A percentile compares a stretch with the other conserved stretches of the same genome.
Conservation (phyloP, 139 green algal species). For the Coelastrella sp. region DNA sequence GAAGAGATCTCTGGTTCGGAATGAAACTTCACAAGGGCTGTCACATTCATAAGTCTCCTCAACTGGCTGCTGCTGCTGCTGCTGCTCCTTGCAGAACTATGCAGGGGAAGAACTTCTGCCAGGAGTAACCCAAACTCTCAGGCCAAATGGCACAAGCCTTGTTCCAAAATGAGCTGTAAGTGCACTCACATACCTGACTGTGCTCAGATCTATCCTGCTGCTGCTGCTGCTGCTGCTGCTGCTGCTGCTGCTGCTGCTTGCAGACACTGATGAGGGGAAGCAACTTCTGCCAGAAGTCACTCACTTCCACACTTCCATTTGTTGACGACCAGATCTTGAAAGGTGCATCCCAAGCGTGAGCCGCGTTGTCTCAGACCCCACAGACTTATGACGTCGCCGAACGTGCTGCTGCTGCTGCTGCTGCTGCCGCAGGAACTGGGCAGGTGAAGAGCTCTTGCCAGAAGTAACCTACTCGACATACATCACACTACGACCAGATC, state of each 20-base stretch:
- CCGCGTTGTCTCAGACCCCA: not conserved
- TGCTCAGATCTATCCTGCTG: no score
- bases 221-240: no score
- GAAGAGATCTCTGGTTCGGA: no score
- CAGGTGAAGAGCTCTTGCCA: not conserved
- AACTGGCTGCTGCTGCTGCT: not conserved
- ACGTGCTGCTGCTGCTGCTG: not conserved
- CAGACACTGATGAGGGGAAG: no score
- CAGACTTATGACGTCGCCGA: not conserved
- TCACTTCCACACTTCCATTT: no score
- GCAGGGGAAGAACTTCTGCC: not conserved
- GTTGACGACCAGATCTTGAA: not conserved
- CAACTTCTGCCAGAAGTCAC: no score
- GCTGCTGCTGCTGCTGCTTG: no score
- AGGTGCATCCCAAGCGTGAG: not conserved
- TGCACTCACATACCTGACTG: no score
- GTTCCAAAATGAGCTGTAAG: not conserved
- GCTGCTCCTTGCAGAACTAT: not conserved
- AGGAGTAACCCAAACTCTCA: not conserved
- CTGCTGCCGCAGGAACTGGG: not conserved
- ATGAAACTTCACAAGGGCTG: not conserved
- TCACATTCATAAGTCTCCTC: not conserved
- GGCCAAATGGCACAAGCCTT: not conserved
- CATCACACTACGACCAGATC: not conserved
- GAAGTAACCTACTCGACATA: not conserved